A percentile compares a stretch with the other conserved stretches of the same genome.
Conservation (phyloP, 2,329 filamentous ascomycete species). For the Colletotrichum lini region DNA sequence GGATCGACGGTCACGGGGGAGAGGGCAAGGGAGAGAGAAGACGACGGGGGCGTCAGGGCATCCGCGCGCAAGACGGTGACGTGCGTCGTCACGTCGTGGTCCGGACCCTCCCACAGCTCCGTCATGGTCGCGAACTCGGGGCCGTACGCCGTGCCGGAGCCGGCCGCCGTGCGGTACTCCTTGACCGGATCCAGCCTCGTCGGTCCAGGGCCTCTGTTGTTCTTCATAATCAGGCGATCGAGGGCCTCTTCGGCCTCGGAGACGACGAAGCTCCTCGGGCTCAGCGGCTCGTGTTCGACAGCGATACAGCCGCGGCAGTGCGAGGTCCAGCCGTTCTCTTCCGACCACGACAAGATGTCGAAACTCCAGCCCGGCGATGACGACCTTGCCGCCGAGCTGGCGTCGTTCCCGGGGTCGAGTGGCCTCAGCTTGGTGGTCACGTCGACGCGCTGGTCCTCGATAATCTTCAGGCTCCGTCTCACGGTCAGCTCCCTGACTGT, state of each 20-base stretch:
- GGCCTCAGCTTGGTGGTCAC: slow-evolving; percentile 47
- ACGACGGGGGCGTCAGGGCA: slow-evolving; percentile 14
- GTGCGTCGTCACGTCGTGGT: slow-evolving; percentile 44
- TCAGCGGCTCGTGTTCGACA: slow-evolving; percentile 2
- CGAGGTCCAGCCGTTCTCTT: slow-evolving; percentile 44
- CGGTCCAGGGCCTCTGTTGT: not conserved
- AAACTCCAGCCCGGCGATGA: slow-evolving; percentile 37
- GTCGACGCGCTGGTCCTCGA: slow-evolving; percentile 48
- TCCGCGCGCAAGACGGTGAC: slow-evolving; percentile 45
- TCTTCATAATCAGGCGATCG: not conserved
- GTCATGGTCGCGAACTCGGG: slow-evolving; percentile 46
- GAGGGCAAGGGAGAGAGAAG: slow-evolving; percentile 31
- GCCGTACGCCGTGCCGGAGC: slow-evolving; percentile 44
- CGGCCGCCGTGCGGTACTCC: slow-evolving; percentile 11
- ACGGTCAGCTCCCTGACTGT: slow-evolving; percentile 44
- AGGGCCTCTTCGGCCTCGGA: slow-evolving; percentile 1
- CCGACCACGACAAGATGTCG: slow-evolving; percentile 46
- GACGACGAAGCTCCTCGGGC: slow-evolving; percentile 1
- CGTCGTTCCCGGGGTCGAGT: slow-evolving; percentile 40
- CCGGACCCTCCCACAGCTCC: slow-evolving; percentile 43
- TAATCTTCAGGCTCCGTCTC: slow-evolving; percentile 46
- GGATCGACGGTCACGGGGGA: slow-evolving; percentile 48
- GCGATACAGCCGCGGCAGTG: slow-evolving; percentile 46
- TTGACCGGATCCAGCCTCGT: not conserved
- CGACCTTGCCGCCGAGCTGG: slow-evolving; percentile 39